Evolutionary conservation across 805 yeast genomes (phyloP).

Genomic region (Candida nonsorbophila): DNA sequence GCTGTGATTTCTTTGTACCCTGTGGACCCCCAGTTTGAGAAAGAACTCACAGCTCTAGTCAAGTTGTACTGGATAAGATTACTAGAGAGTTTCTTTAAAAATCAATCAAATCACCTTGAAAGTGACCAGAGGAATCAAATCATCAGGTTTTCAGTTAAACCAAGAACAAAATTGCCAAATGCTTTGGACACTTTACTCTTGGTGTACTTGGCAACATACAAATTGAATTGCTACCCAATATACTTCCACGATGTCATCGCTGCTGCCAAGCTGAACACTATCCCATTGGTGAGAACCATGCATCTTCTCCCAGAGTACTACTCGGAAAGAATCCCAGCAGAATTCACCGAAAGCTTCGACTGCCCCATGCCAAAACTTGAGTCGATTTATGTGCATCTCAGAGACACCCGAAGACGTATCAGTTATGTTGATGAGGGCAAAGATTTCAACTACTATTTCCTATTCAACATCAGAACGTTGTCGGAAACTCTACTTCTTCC

Average conservation of each 20-base stretch:
- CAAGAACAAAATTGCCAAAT: conserved; percentile 12
- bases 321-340: conserved; percentile 32
- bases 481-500: conserved; percentile 42
- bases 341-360: too few species aligned
- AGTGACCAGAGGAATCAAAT: conserved; percentile 1
- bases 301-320: conserved; percentile 34
- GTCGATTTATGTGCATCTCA: too few species aligned
- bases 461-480: conserved; percentile 34
- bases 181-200: conserved; percentile 30
- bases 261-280: conserved; percentile 34
- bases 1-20: conserved; percentile 39
- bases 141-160: conserved; percentile 6
- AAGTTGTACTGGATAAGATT: conserved; percentile 29
- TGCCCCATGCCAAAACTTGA: too few species aligned
- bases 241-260: conserved; percentile 44
- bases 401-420: too few species aligned
- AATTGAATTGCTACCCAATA: conserved; percentile 42
- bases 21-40: conserved; percentile 1
- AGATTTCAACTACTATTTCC: conserved; percentile 21
- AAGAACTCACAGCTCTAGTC: conserved; percentile 14
- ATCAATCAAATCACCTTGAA: conserved; percentile 4
- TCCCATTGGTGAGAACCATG: conserved; percentile 46
- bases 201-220: conserved; percentile 47
- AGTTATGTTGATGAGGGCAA: conserved; percentile 4
- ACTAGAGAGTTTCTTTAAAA: conserved; percentile 9